Evolutionary conservation across 2,329 filamentous ascomycete genomes (phyloP).

Genomic region (Cadophora gregata): DNA sequence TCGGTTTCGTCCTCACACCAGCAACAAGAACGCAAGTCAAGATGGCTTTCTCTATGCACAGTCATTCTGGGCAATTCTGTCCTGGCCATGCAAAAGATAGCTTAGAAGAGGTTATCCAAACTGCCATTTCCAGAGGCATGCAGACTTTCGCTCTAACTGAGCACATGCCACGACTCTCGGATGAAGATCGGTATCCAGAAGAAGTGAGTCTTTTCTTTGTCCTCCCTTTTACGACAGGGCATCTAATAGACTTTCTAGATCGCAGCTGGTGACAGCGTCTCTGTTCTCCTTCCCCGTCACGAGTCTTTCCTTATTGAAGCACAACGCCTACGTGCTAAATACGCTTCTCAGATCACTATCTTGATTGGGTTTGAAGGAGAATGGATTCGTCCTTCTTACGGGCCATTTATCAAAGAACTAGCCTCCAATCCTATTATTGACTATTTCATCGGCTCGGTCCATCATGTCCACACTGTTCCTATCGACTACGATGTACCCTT

Average conservation of each 20-base stretch:
- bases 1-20: background rate
- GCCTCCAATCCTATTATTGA: constrained; percentile 71
- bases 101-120: constrained; percentile 82
- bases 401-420: constrained; percentile 61
- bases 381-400: constrained; percentile 78
- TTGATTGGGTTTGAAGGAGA: constrained; percentile 93
- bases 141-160: constrained; percentile 87
- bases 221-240: background rate
- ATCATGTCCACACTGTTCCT: constrained; percentile 85
- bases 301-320: constrained; percentile 79
- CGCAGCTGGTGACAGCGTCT: constrained; percentile 53
- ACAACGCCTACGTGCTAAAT: constrained; percentile 70
- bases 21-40: constrained; percentile 16
- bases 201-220: constrained; percentile 60
- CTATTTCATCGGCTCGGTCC: constrained; percentile 91
- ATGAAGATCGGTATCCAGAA: constrained; percentile 87
- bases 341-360: constrained; percentile 74
- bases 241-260: constrained; percentile 48
- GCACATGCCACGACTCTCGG: constrained; percentile 84
- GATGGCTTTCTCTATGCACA: constrained; percentile 98
- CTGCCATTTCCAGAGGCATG: constrained; percentile 80
- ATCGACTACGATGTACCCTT: constrained; percentile 81
- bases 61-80: constrained; percentile 97
- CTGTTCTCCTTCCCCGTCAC: constrained; percentile 60
- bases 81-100: constrained; percentile 83